phyloP scores from a whole-genome alignment of 352 stramenopile genomes.

The Globisporangium middletonii region DNA sequence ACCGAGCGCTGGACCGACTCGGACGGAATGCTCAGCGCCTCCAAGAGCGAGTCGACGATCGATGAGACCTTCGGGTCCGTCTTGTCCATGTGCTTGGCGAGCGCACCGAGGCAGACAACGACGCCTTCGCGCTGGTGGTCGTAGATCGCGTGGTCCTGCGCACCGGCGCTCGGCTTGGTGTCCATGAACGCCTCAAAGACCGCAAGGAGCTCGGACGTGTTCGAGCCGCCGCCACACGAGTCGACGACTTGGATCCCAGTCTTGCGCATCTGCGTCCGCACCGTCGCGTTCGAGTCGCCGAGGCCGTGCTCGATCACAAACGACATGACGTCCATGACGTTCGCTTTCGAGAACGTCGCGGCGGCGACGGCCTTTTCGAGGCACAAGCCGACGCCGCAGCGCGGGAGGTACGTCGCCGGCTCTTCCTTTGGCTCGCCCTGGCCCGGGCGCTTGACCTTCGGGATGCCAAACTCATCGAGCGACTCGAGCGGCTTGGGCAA shows the following conservation, averaged over 20 bases:
- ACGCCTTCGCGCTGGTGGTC: slow-evolving; percentile 88
- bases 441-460: slow-evolving; percentile 51
- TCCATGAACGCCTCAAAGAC: slow-evolving; percentile 77
- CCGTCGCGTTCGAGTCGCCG: slow-evolving; percentile 56
- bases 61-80: slow-evolving; percentile 84
- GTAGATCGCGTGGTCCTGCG: slow-evolving; percentile 48
- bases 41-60: slow-evolving; percentile 84
- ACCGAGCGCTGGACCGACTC: slow-evolving; percentile 92
- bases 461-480: slow-evolving; percentile 72
- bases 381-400: slow-evolving; percentile 67
- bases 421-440: slow-evolving; percentile 54
- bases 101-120: slow-evolving; percentile 85
- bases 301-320: slow-evolving; percentile 83
- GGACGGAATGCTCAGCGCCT: slow-evolving; percentile 88
- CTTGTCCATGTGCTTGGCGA: slow-evolving; percentile 89
- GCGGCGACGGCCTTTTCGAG: slow-evolving; percentile 61
- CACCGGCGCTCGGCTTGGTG: slow-evolving; percentile 41
- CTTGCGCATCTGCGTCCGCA: slow-evolving; percentile 83
- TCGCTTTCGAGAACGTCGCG: slow-evolving; percentile 40
- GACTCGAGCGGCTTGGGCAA: slow-evolving; percentile 46
- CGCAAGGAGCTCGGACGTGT: slow-evolving; percentile 60
- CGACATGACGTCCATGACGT: slow-evolving; percentile 60
- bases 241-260: slow-evolving; percentile 77
- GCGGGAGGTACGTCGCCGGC: slow-evolving; percentile 44
- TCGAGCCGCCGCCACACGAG: slow-evolving; percentile 50